phyloP scores from a whole-genome alignment of 768 basidiomycete genomes.

The Leucocoprinus birnbaumii region DNA sequence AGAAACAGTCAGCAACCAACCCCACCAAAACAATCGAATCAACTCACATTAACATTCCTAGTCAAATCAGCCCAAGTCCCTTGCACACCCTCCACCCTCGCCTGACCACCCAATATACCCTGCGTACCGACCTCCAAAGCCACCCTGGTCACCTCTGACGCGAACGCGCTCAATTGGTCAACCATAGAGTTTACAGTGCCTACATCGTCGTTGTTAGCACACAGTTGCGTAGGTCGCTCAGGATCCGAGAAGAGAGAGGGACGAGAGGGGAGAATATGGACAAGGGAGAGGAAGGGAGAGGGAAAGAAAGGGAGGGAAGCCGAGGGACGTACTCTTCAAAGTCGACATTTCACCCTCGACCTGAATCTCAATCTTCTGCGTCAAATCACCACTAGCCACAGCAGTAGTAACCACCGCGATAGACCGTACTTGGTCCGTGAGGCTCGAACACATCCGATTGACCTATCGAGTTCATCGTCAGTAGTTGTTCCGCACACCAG shows the following conservation, averaged over 20 bases:
- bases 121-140: constrained; percentile 90
- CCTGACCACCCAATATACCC: constrained; percentile 89
- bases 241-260: no score
- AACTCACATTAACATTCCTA: constrained; percentile 80
- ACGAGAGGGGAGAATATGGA: no score
- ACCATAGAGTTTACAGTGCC: constrained; percentile 94
- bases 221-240: no score
- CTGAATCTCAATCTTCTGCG: constrained; percentile 90
- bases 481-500: background rate
- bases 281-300: no score
- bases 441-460: constrained; percentile 77
- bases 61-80: constrained; percentile 94
- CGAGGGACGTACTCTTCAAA: constrained; percentile 48
- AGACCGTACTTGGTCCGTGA: constrained; percentile 79
- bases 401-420: constrained; percentile 87
- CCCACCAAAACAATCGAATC: no score
- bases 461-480: constrained; percentile 36
- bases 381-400: constrained; percentile 88
- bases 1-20: no score
- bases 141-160: constrained; percentile 78
- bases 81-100: constrained; percentile 85
- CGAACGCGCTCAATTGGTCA: constrained; percentile 84
- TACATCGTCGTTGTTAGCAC: no score
- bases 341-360: constrained; percentile 86
- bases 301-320: background rate